Evolutionary conservation across 1,284 basidiomycete genomes (phyloP).

Genomic region (Puccinia triticina): DNA sequence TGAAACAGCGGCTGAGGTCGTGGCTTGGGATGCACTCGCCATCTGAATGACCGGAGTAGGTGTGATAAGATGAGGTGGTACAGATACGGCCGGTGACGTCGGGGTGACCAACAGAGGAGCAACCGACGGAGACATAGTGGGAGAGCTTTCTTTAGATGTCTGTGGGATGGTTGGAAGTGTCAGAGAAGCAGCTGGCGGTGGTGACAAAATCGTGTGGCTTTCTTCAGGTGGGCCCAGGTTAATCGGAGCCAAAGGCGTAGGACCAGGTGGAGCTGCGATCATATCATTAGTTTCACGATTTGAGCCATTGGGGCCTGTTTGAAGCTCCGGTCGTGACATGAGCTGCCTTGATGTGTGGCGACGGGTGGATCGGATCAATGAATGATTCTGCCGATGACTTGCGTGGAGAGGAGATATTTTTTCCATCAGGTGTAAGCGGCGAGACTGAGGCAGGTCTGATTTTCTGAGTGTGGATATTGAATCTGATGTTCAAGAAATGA

Average conservation of each 20-base stretch:
- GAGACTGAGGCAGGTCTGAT: background rate
- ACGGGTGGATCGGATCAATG: background rate
- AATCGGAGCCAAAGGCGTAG: background rate
- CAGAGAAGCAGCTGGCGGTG: background rate
- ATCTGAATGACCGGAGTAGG: background rate
- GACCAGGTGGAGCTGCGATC: background rate
- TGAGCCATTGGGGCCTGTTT: background rate
- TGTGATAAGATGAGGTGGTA: background rate
- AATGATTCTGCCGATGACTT: background rate
- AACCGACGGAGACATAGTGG: too few species aligned
- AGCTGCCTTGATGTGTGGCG: conserved; percentile 9
- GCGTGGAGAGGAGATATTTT: background rate
- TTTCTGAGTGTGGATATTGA: background rate
- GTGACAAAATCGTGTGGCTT: background rate
- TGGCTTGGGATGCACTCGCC: background rate
- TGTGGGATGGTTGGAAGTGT: background rate
- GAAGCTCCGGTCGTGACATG: background rate
- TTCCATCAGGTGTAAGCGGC: background rate
- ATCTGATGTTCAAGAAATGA: background rate
- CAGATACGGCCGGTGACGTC: background rate
- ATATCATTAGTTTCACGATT: background rate
- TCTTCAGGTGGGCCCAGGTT: background rate
- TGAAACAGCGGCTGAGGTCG: background rate
- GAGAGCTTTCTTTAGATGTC: too few species aligned
- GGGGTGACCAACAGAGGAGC: background rate